Evolutionary conservation across 371 early-diverging fungal genomes (phyloP).

Genomic region (Mucor irregularis): DNA sequence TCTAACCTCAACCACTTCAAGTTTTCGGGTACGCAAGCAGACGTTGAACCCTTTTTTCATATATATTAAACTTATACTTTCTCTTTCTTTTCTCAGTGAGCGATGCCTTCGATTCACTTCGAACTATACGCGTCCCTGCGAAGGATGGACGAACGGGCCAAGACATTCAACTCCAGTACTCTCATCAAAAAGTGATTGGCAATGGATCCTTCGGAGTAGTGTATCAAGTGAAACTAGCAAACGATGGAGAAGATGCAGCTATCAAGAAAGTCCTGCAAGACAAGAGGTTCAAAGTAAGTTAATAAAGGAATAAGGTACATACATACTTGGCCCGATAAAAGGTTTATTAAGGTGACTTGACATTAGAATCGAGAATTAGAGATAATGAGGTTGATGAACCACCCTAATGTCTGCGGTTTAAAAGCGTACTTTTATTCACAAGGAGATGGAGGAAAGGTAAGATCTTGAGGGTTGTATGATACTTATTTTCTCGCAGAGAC

Average conservation of each 20-base stretch:
- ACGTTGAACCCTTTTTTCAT: too few relatives aligned
- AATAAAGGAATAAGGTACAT: too few relatives aligned
- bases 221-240: constrained; percentile 84
- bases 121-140: constrained; percentile 45
- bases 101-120: constrained; percentile 27
- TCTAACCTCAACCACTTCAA: constrained; percentile 23
- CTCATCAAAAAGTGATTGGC: constrained; percentile 87
- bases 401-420: constrained; percentile 78
- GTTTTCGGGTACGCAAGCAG: constrained; percentile 23
- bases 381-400: constrained; percentile 78
- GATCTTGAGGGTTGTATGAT: background rate
- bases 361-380: constrained; percentile 83
- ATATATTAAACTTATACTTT: background rate
- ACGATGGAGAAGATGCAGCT: constrained; percentile 78
- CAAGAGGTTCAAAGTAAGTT: constrained; percentile 85
- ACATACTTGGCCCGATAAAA: background rate
- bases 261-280: constrained; percentile 97
- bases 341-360: background rate
- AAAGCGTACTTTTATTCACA: constrained; percentile 78
- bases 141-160: constrained; percentile 84
- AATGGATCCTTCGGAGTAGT: constrained; percentile 97
- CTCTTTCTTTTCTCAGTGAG: constrained; percentile 6
- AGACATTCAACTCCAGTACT: constrained; percentile 80
- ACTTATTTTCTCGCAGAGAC: background rate
- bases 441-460: constrained; percentile 44